These are phyloP conservation scores for Backusella circina DNA, from an alignment of 192 early-diverging fungal genomes.

Conservation along the genomic window DNA sequence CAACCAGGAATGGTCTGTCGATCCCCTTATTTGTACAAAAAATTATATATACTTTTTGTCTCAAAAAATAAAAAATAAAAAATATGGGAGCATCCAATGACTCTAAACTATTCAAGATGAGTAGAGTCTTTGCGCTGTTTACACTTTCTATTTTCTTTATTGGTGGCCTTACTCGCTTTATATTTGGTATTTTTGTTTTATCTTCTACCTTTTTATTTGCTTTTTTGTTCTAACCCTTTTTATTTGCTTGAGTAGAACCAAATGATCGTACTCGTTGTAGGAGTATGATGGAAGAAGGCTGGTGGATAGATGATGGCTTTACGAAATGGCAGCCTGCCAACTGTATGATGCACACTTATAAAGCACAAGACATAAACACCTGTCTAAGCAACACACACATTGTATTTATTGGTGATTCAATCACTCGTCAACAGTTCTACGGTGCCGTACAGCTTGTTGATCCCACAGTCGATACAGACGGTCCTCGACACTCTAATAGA, in stretches of 20 bases:
- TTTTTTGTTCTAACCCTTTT: background rate
- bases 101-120: background rate
- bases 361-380: conserved; percentile 24
- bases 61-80: background rate
- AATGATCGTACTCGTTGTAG: conserved; percentile 37
- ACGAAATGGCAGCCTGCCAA: conserved; percentile 57
- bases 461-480: conserved; percentile 22
- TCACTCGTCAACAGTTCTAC: conserved; percentile 57
- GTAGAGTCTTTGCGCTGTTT: background rate
- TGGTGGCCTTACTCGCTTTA: background rate
- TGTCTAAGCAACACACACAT: conserved; percentile 49
- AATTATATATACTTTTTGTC: too few relatives aligned
- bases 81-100: background rate
- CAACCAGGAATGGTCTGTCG: background rate
- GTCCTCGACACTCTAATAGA: conserved; percentile 41
- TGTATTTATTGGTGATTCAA: conserved; percentile 69
- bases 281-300: conserved; percentile 46
- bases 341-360: conserved; percentile 59
- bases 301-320: conserved; percentile 43
- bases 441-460: conserved; percentile 48
- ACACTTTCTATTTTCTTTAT: background rate
- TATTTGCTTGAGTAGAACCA: conserved; percentile 30
- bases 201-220: background rate
- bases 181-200: conserved; percentile 2
- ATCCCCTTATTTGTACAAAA: background rate